Conservation (phyloP, 306 rosid genomes). For the Cicer judaicum region DNA sequence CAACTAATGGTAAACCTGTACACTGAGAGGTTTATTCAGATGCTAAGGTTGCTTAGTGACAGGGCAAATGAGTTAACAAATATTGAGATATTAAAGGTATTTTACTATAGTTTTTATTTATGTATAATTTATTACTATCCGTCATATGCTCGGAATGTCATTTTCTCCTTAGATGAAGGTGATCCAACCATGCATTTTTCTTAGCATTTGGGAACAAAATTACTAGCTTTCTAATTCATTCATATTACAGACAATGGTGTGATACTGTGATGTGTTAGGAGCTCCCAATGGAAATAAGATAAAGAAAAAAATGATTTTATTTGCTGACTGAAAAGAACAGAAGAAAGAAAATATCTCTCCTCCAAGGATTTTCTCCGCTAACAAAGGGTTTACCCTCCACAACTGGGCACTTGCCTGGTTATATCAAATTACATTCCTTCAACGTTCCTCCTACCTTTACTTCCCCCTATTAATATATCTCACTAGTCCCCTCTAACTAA, state of each 20-base stretch:
- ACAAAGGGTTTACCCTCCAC: neutral
- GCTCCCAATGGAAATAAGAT: neutral
- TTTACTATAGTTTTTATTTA: constrained; percentile 37
- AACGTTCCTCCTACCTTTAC: constrained; percentile 2
- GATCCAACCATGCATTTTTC: constrained; percentile 12
- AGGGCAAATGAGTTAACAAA: constrained; percentile 86
- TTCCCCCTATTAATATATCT: constrained; percentile 11
- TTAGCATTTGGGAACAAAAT: constrained; percentile 26
- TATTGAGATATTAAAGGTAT: constrained; percentile 93
- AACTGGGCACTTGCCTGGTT: neutral
- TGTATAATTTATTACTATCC: constrained; percentile 34
- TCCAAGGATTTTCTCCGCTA: neutral
- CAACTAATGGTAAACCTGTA: constrained; percentile 95
- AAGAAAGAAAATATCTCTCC: neutral
- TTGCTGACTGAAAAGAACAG: neutral
- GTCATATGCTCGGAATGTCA: constrained; percentile 12
- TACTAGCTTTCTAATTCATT: constrained; percentile 31
- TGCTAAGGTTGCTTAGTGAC: constrained; percentile 95
- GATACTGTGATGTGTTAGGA: constrained; percentile 22
- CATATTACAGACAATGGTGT: constrained; percentile 1
- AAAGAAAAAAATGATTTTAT: neutral
- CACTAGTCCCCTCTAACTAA: neutral
- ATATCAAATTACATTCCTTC: neutral
- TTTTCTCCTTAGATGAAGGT: constrained; percentile 18
- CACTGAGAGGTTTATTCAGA: constrained; percentile 95